A percentile compares a stretch with the other conserved stretches of the same genome.
Evolutionary conservation across 805 yeast species (phyloP).

Genomic region (Lachancea cidri): DNA sequence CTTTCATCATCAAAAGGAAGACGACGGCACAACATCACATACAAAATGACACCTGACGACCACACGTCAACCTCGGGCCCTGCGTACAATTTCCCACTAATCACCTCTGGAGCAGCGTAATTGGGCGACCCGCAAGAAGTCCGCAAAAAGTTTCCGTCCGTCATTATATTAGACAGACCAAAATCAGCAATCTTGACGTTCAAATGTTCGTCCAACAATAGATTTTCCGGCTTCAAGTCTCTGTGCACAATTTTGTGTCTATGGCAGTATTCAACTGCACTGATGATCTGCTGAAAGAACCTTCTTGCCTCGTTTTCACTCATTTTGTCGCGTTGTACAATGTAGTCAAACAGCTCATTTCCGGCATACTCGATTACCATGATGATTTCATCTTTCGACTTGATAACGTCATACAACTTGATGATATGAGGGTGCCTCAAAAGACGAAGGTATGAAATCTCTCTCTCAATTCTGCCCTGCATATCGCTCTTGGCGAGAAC

Average conservation of each 20-base stretch:
- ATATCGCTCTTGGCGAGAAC: slow-evolving; percentile 91
- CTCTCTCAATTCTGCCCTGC: slow-evolving; percentile 96
- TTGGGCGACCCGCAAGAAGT: slow-evolving; percentile 96
- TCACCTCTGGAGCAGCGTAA: slow-evolving; percentile 97
- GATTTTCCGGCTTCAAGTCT: slow-evolving; percentile 93
- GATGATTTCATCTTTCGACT: slow-evolving; percentile 89
- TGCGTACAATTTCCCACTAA: slow-evolving; percentile 89
- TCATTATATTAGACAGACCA: slow-evolving; percentile 92
- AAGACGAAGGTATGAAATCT: slow-evolving; percentile 80
- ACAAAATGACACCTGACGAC: slow-evolving; percentile 93
- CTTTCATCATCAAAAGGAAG: slow-evolving; percentile 95
- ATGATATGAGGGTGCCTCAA: slow-evolving; percentile 95
- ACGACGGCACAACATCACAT: slow-evolving; percentile 94
- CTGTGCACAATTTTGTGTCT: slow-evolving; percentile 94
- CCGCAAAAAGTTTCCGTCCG: slow-evolving; percentile 92
- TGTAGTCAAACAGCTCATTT: slow-evolving; percentile 92
- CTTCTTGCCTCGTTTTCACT: slow-evolving; percentile 86
- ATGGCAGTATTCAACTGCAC: slow-evolving; percentile 96
- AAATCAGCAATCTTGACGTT: slow-evolving; percentile 96
- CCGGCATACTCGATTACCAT: slow-evolving; percentile 98
- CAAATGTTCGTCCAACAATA: slow-evolving; percentile 79
- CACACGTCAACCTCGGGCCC: slow-evolving; percentile 98
- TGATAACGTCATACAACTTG: slow-evolving; percentile 90
- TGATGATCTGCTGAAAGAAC: slow-evolving; percentile 92
- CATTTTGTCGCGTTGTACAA: slow-evolving; percentile 91